Percentiles rank a stretch among this genome's conserved stretches.
Evolutionary conservation across 768 basidiomycete genomes (phyloP).

Genomic region (Russula sp.): DNA sequence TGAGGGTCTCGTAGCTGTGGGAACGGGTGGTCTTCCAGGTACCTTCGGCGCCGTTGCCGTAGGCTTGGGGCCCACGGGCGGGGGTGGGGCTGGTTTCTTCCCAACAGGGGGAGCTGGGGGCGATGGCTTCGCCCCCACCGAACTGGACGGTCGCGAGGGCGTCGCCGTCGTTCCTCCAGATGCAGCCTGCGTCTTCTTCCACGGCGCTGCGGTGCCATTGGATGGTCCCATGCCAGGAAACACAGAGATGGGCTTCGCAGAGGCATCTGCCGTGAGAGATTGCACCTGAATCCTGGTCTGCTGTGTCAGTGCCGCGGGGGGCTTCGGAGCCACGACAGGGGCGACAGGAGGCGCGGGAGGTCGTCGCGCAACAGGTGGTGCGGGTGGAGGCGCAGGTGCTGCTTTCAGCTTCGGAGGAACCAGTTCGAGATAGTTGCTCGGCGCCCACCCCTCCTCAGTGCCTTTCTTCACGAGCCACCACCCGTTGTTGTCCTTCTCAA

Average conservation of each 20-base stretch:
- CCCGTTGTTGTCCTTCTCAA: slow-evolving; percentile 90
- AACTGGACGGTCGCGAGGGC: slow-evolving; percentile 45
- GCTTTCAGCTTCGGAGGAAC: slow-evolving; percentile 60
- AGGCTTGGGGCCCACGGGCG: slow-evolving; percentile 50
- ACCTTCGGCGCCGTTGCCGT: slow-evolving; percentile 37
- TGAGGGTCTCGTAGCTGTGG: slow-evolving; percentile 46
- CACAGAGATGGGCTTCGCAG: slow-evolving; percentile 74
- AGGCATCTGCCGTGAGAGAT: slow-evolving; percentile 46
- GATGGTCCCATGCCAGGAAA: slow-evolving; percentile 67
- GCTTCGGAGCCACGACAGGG: slow-evolving; percentile 4
- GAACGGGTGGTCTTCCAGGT: slow-evolving; percentile 55
- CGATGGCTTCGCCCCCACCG: slow-evolving; percentile 41
- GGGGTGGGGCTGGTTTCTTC: slow-evolving; percentile 53
- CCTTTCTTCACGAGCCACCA: slow-evolving; percentile 96
- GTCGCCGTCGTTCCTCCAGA: slow-evolving; percentile 35
- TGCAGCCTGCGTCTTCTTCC: slow-evolving; percentile 50
- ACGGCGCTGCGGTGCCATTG: slow-evolving; percentile 65
- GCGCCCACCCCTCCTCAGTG: slow-evolving; percentile 87
- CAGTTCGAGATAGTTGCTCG: slow-evolving; percentile 85
- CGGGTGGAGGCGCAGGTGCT: slow-evolving; percentile 57
- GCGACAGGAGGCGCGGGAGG: slow-evolving; percentile 36
- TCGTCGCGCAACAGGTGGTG: slow-evolving; percentile 30
- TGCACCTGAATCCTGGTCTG: slow-evolving; percentile 29
- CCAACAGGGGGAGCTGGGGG: slow-evolving; percentile 48
- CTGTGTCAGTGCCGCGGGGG: slow-evolving; percentile 22